Evolutionary conservation across 768 basidiomycete genomes (phyloP).

Genomic region (Coprinopsis marcescibilis): DNA sequence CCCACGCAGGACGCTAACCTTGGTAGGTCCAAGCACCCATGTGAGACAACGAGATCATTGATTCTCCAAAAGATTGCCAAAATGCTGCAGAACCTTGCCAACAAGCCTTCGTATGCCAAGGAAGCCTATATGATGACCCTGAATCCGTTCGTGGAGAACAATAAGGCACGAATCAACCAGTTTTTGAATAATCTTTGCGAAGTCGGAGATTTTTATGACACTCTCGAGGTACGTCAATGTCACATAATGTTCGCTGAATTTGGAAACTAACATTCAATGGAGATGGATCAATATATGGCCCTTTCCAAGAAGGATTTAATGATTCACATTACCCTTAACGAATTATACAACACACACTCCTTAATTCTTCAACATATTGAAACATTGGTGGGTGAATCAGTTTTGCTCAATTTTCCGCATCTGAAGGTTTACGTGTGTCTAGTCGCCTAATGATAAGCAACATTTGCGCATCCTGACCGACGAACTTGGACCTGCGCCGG

Average conservation of each 20-base stretch:
- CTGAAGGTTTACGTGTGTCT: conserved; percentile 8
- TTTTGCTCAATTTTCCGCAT: neutral
- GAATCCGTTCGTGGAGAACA: conserved; percentile 98
- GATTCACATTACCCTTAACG: conserved; percentile 98
- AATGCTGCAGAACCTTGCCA: conserved; percentile 98
- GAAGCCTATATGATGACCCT: conserved; percentile 98
- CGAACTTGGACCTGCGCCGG: conserved; percentile 88
- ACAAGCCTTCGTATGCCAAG: conserved; percentile 97
- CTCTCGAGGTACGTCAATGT: conserved; percentile 70
- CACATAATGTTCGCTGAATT: neutral
- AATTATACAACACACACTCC: conserved; percentile 98
- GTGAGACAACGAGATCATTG: neutral
- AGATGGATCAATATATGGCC: conserved; percentile 99
- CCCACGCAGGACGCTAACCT: conserved; percentile 89
- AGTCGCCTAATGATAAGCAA: conserved; percentile 98
- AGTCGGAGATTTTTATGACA: conserved; percentile 99
- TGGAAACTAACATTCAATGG: conserved; percentile 9
- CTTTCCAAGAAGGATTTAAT: conserved; percentile 97
- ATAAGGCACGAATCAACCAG: conserved; percentile 95
- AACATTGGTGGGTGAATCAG: conserved; percentile 62
- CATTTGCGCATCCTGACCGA: conserved; percentile 95
- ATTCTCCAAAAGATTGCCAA: conserved; percentile 76
- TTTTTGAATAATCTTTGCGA: conserved; percentile 97
- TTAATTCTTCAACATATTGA: conserved; percentile 94
- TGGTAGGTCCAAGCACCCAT: conserved; percentile 41